Conservation (phyloP, 2,329 filamentous ascomycete species). For the Paradendryphiella salina region DNA sequence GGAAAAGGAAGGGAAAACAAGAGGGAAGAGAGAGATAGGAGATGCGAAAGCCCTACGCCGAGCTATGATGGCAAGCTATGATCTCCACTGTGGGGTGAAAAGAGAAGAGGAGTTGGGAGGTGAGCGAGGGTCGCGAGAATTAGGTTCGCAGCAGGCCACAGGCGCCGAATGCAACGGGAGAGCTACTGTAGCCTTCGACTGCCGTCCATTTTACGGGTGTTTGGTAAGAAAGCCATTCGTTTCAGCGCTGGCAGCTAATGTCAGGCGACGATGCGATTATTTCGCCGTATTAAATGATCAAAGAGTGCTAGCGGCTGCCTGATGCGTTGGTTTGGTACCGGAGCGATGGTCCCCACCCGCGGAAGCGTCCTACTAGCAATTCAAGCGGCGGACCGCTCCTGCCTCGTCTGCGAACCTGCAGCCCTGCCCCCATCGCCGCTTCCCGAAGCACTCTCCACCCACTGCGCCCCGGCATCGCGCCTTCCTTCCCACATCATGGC, state of each 20-base stretch:
- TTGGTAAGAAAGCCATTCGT: background rate
- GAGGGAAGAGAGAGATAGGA: constrained; percentile 43
- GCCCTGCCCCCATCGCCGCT: constrained; percentile 12
- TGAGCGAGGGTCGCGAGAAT: constrained; percentile 32
- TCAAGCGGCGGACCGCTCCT: constrained; percentile 21
- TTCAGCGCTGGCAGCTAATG: background rate
- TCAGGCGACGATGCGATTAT: background rate
- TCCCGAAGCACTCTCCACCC: background rate
- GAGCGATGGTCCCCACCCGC: constrained; percentile 4
- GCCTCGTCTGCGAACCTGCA: constrained; percentile 7
- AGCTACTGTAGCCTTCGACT: constrained; percentile 19
- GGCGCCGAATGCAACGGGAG: constrained; percentile 25
- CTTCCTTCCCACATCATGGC: constrained; percentile 15
- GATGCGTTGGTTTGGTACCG: constrained; percentile 4
- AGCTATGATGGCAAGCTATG: constrained; percentile 40
- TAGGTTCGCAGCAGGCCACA: constrained; percentile 26
- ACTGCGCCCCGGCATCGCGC: background rate
- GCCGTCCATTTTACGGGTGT: constrained; percentile 7
- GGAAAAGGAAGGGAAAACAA: constrained; percentile 45
- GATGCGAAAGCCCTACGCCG: constrained; percentile 43
- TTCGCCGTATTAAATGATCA: constrained; percentile 8
- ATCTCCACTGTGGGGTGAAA: constrained; percentile 44
- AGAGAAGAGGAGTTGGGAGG: constrained; percentile 29
- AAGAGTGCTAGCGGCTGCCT: constrained; percentile 16
- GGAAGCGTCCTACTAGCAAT: constrained; percentile 10